A percentile compares a stretch with the other conserved stretches of the same genome.
phyloP scores from a whole-genome alignment of 2,329 filamentous ascomycete genomes.

The Fusarium sp. region DNA sequence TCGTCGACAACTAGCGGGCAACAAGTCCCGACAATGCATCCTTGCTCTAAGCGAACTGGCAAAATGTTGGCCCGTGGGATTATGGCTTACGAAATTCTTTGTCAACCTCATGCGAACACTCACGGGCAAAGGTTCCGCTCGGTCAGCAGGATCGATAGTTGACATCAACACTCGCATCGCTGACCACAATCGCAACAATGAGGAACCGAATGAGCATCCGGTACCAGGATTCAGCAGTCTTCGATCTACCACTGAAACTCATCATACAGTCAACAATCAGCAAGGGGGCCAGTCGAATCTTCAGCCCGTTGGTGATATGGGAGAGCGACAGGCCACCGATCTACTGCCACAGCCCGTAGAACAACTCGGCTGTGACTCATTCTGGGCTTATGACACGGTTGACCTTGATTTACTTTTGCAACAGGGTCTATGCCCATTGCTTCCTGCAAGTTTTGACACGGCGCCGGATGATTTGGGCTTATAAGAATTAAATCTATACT shows the following conservation, averaged over 20 bases:
- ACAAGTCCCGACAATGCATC: constrained; percentile 39
- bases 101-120: constrained; percentile 29
- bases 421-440: constrained; percentile 18
- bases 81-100: constrained; percentile 36
- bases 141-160: constrained; percentile 14
- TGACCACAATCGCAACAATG: neutral
- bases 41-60: constrained; percentile 30
- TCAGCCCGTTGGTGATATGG: neutral
- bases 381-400: constrained; percentile 19
- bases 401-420: constrained; percentile 29
- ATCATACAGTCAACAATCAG: neutral
- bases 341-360: neutral
- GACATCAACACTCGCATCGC: constrained; percentile 20
- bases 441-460: constrained; percentile 11
- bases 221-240: fast-evolving
- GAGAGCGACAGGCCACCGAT: constrained; percentile 10
- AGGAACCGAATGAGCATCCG: neutral
- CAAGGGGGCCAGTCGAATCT: neutral
- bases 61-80: constrained; percentile 32
- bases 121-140: constrained; percentile 21
- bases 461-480: neutral
- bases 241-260: neutral
- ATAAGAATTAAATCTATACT: neutral
- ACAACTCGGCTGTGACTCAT: constrained; percentile 8
- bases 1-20: constrained; percentile 30